A percentile compares a stretch with the other conserved stretches of the same genome.
These are phyloP conservation scores for Cryphonectria naterciae DNA, from an alignment of 2,329 filamentous ascomycete species.

Conservation along the genomic window DNA sequence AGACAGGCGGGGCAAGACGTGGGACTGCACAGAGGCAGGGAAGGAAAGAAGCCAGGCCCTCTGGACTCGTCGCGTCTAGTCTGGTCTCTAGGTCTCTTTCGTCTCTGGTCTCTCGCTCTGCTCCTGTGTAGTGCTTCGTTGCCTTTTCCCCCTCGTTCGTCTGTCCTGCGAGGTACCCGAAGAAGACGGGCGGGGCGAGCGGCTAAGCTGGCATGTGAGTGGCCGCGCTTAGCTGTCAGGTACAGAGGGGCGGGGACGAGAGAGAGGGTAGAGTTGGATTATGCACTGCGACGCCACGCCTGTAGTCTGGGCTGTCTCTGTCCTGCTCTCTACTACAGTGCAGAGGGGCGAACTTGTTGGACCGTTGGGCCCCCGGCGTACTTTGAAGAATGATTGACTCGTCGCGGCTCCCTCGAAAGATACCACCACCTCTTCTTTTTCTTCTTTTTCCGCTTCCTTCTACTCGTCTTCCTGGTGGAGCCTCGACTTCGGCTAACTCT, in stretches of 20 bases:
- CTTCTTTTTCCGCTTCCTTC: background rate
- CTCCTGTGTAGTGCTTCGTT: background rate
- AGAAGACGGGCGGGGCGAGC: constrained; percentile 2
- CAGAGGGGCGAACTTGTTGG: background rate
- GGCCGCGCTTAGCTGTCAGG: constrained; percentile 14
- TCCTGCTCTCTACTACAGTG: background rate
- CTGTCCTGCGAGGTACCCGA: constrained; percentile 7
- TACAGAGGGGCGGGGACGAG: background rate
- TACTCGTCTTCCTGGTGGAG: background rate
- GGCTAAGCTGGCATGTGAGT: constrained; percentile 10
- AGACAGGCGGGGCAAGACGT: background rate
- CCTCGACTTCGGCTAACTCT: background rate
- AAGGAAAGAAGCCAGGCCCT: background rate
- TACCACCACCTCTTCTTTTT: background rate
- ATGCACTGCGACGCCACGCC: background rate
- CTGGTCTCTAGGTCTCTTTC: background rate
- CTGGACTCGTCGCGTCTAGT: constrained; percentile 10
- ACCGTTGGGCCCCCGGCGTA: background rate
- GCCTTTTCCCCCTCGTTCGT: background rate
- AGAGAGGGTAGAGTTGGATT: background rate
- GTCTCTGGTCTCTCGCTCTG: constrained; percentile 1
- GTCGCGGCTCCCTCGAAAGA: background rate
- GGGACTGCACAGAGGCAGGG: background rate
- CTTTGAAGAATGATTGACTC: background rate
- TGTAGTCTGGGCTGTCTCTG: background rate